Evolutionary conservation across 768 basidiomycete species (phyloP).

Genomic region (Thelephora aurantiotincta): DNA sequence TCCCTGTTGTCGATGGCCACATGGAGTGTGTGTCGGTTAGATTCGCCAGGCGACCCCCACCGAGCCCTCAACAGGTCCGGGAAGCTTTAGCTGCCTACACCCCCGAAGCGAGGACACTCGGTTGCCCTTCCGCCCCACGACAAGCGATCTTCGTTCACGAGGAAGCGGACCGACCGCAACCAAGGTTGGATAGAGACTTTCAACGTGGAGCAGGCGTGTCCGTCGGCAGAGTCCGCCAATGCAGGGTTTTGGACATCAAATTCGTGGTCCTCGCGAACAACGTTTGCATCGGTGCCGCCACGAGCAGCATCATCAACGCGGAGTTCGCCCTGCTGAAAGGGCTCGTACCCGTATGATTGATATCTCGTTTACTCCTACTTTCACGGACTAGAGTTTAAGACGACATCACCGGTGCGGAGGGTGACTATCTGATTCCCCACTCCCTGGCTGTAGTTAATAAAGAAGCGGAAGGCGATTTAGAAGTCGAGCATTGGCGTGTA

Average conservation of each 20-base stretch:
- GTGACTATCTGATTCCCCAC: too few species aligned
- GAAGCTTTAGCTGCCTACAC: slow-evolving; percentile 66
- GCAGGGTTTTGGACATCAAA: slow-evolving; percentile 88
- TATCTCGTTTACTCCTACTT: neutral
- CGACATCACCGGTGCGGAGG: neutral
- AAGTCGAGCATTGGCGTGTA: too few species aligned
- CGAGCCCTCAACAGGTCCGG: slow-evolving; percentile 76
- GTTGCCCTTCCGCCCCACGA: slow-evolving; percentile 74
- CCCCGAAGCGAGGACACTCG: slow-evolving; percentile 59
- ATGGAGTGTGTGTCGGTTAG: slow-evolving; percentile 81
- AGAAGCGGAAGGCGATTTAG: too few species aligned
- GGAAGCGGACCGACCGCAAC: slow-evolving; percentile 86
- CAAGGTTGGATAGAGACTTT: slow-evolving; percentile 78
- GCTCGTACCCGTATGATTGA: slow-evolving; percentile 17
- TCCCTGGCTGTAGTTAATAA: too few species aligned
- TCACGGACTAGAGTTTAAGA: neutral
- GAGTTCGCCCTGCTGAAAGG: slow-evolving; percentile 85
- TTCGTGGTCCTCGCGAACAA: slow-evolving; percentile 90
- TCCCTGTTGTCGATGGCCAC: slow-evolving; percentile 93
- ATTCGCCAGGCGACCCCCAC: slow-evolving; percentile 68
- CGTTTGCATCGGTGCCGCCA: slow-evolving; percentile 91
- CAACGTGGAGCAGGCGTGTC: slow-evolving; percentile 86
- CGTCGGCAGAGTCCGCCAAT: slow-evolving; percentile 85
- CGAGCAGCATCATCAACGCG: slow-evolving; percentile 93
- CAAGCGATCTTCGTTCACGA: slow-evolving; percentile 88